Conservation (phyloP, 2,329 filamentous ascomycete species). For the Ceratocystis destructans region DNA sequence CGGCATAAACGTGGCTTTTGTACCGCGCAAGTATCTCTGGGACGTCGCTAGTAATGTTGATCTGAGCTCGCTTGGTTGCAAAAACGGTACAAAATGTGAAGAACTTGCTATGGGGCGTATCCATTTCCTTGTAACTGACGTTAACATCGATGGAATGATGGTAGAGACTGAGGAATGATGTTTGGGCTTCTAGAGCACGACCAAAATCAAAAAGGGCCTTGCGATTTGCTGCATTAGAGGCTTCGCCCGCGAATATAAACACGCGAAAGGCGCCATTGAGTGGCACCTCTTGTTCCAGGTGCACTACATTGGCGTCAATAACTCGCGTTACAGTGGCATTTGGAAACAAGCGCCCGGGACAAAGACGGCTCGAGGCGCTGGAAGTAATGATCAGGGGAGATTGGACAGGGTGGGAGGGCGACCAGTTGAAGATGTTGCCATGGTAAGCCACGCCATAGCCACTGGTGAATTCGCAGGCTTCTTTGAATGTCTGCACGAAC, state of each 20-base stretch:
- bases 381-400: conserved; percentile 55
- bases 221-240: conserved; percentile 35
- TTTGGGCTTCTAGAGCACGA: conserved; percentile 46
- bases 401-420: conserved; percentile 53
- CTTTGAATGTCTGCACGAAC: conserved; percentile 83
- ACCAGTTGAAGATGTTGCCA: conserved; percentile 76
- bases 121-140: conserved; percentile 62
- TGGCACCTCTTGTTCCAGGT: conserved; percentile 79
- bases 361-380: conserved; percentile 42
- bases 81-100: conserved; percentile 70
- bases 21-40: conserved; percentile 62
- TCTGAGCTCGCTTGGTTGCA: conserved; percentile 48
- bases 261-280: conserved; percentile 79
- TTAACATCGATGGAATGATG: conserved; percentile 44
- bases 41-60: conserved; percentile 59
- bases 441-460: conserved; percentile 83
- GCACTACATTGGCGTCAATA: conserved; percentile 76
- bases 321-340: conserved; percentile 75
- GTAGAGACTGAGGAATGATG: conserved; percentile 60
- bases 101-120: conserved; percentile 75
- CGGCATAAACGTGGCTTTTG: conserved; percentile 70
- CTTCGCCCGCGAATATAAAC: conserved; percentile 69
- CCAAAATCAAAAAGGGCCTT: conserved; percentile 58
- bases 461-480: conserved; percentile 79
- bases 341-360: conserved; percentile 60